phyloP scores from a whole-genome alignment of 371 early-diverging fungal genomes.

The Lichtheimia ornata region DNA sequence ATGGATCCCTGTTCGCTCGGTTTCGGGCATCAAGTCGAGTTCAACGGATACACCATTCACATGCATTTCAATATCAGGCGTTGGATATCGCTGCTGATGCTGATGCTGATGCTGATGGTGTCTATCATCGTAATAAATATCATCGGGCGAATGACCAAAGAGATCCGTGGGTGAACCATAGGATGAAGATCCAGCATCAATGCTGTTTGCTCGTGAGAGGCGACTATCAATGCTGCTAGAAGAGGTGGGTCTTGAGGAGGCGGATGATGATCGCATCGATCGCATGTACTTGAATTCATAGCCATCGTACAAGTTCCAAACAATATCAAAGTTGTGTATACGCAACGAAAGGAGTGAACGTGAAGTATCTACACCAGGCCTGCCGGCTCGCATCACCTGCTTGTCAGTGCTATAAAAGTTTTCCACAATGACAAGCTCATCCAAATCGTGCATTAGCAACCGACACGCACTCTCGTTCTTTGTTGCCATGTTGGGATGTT shows the following conservation, averaged over 20 bases:
- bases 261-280: constrained; percentile 9
- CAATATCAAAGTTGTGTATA: constrained; percentile 58
- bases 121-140: background rate
- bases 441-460: constrained; percentile 27
- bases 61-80: constrained; percentile 60
- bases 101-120: background rate
- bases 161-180: background rate
- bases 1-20: constrained; percentile 50
- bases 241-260: constrained; percentile 7
- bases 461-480: constrained; percentile 29
- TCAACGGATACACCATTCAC: constrained; percentile 54
- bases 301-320: constrained; percentile 69
- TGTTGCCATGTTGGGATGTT: constrained; percentile 3
- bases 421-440: constrained; percentile 56
- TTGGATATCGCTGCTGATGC: constrained; percentile 19
- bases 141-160: constrained; percentile 1
- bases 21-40: constrained; percentile 57
- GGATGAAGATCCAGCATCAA: constrained; percentile 9
- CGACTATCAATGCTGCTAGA: background rate
- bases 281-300: constrained; percentile 49
- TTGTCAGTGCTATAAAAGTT: constrained; percentile 58
- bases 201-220: constrained; percentile 14
- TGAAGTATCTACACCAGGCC: constrained; percentile 25
- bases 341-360: constrained; percentile 49
- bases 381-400: constrained; percentile 29